Evolutionary conservation across 2,329 filamentous ascomycete species (phyloP).

Genomic region (Neopestalotiopsis rosae): DNA sequence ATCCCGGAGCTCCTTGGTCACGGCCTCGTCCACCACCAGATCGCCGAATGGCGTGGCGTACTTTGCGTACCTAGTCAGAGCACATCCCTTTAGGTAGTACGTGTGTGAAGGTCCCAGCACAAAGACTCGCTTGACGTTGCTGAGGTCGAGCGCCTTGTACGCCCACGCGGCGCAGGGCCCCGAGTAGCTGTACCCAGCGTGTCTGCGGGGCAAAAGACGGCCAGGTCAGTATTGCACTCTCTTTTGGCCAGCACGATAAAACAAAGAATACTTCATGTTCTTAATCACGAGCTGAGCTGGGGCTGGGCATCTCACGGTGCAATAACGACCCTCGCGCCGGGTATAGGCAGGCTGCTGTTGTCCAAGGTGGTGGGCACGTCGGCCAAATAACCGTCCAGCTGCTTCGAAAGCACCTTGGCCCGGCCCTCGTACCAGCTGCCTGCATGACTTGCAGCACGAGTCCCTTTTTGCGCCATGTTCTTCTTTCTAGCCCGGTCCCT

Average conservation of each 20-base stretch:
- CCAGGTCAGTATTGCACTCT: constrained; percentile 17
- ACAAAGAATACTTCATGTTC: background rate
- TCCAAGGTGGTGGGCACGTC: constrained; percentile 71
- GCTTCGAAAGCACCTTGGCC: constrained; percentile 59
- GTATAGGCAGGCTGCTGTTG: constrained; percentile 66
- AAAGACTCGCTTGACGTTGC: constrained; percentile 84
- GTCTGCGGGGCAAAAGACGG: constrained; percentile 55
- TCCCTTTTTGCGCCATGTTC: constrained; percentile 37
- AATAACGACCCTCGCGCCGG: constrained; percentile 83
- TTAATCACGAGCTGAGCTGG: background rate
- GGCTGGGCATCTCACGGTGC: constrained; percentile 72
- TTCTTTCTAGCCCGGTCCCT: background rate
- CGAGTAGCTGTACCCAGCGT: constrained; percentile 93
- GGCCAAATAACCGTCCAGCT: constrained; percentile 79
- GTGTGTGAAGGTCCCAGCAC: constrained; percentile 93
- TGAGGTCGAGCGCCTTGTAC: constrained; percentile 86
- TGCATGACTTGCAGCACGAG: constrained; percentile 72
- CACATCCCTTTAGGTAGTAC: constrained; percentile 77
- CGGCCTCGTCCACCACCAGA: constrained; percentile 66
- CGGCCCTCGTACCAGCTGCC: constrained; percentile 84
- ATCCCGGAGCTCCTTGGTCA: constrained; percentile 53
- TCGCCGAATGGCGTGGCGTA: constrained; percentile 80
- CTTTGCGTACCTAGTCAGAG: constrained; percentile 72
- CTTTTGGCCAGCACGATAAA: background rate
- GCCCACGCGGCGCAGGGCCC: constrained; percentile 93